Evolutionary conservation across 345 rosid genomes (phyloP).

Genomic region (Eucalyptus pauciflora): DNA sequence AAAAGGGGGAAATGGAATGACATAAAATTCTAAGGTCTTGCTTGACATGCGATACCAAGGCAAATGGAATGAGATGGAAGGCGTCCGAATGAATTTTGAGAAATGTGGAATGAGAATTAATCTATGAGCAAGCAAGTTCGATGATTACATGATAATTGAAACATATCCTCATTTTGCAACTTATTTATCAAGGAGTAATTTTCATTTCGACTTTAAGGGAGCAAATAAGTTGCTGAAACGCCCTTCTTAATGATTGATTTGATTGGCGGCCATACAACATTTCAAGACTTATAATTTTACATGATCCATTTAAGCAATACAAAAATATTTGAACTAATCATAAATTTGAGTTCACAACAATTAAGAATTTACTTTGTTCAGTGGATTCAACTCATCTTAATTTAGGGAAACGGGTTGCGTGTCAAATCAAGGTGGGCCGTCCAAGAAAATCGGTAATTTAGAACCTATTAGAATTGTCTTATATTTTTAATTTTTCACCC

Average conservation of each 20-base stretch:
- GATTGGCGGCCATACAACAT: background rate
- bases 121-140: background rate
- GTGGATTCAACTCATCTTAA: background rate
- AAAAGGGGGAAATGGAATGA: background rate
- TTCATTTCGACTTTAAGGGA: background rate
- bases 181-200: background rate
- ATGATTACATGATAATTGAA: background rate
- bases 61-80: background rate
- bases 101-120: background rate
- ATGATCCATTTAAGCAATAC: rapidly evolving
- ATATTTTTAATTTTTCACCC: background rate
- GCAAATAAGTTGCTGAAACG: background rate
- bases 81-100: background rate
- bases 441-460: background rate
- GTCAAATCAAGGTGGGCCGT: background rate
- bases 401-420: background rate
- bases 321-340: background rate
- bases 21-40: background rate
- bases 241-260: background rate
- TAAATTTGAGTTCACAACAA: background rate
- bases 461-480: background rate
- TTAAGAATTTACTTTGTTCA: rapidly evolving
- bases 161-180: background rate
- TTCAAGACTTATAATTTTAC: background rate
- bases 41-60: rapidly evolving